Percentiles rank a stretch among this genome's conserved stretches.
phyloP scores from a whole-genome alignment of 805 yeast species.

The Grigorovia humatica region DNA sequence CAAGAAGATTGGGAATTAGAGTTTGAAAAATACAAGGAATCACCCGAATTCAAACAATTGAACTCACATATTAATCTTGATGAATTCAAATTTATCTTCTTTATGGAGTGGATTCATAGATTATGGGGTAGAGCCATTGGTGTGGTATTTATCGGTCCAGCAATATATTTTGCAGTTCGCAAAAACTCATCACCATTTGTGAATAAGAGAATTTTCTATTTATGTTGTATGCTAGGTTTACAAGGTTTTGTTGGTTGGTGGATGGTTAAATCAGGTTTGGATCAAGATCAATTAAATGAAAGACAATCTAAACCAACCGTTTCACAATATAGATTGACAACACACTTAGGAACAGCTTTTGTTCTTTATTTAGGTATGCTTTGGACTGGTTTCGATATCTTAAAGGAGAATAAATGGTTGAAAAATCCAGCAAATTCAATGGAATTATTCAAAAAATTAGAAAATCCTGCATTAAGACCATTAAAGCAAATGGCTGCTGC shows the following conservation, averaged over 20 bases:
- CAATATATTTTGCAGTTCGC: conserved; percentile 63
- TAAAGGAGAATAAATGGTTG: conserved; percentile 63
- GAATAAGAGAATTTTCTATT: conserved; percentile 55
- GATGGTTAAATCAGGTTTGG: conserved; percentile 97
- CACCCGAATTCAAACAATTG: conserved; percentile 85
- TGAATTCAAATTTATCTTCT: conserved; percentile 88
- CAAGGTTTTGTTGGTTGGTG: conserved; percentile 99
- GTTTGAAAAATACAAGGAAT: conserved; percentile 65
- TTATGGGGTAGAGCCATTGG: conserved; percentile 90
- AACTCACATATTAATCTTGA: conserved; percentile 77
- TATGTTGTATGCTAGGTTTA: conserved; percentile 70
- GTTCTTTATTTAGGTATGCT: conserved; percentile 78
- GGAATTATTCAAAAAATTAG: conserved; percentile 45
- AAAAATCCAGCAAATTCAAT: conserved; percentile 52
- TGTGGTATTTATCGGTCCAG: conserved; percentile 70
- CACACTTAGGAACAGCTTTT: conserved; percentile 92
- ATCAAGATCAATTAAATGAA: conserved; percentile 63
- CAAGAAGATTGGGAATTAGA: conserved; percentile 80
- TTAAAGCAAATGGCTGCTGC: conserved; percentile 47
- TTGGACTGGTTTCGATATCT: conserved; percentile 78
- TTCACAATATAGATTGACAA: conserved; percentile 85
- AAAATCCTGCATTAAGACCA: conserved; percentile 47
- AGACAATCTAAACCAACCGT: conserved; percentile 94
- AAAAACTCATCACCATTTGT: conserved; percentile 58
- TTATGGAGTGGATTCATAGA: conserved; percentile 97